Percentiles rank a stretch among this genome's conserved stretches.
These are phyloP conservation scores for Leptoxyphium fumago DNA, from an alignment of 2,329 filamentous ascomycete species.

Conservation along the genomic window DNA sequence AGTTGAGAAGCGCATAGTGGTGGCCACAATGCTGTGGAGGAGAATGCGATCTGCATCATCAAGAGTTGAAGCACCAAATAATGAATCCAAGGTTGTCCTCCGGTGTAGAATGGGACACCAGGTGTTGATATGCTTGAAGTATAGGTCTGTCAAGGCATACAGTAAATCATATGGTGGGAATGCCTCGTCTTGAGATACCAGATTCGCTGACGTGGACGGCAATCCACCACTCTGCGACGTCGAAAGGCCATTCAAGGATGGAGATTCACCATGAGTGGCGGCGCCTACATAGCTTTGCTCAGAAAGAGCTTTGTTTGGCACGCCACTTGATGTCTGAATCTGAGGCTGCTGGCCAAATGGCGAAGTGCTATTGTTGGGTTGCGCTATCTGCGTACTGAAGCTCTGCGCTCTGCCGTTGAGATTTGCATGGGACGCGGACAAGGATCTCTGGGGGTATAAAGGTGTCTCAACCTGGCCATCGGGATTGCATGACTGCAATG, in stretches of 20 bases:
- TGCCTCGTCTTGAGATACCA: constrained; percentile 27
- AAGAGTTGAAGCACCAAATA: constrained; percentile 63
- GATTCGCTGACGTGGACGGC: constrained; percentile 11
- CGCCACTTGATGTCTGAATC: background rate
- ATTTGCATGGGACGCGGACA: background rate
- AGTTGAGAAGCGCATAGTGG: constrained; percentile 69
- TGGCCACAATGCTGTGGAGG: constrained; percentile 78
- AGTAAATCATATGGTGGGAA: constrained; percentile 46
- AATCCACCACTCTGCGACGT: constrained; percentile 2
- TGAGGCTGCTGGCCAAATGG: constrained; percentile 7
- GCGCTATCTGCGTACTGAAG: constrained; percentile 11
- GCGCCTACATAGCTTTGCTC: constrained; percentile 17
- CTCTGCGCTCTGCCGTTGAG: constrained; percentile 7
- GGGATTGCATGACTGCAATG: constrained; percentile 11
- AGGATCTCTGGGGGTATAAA: constrained; percentile 28
- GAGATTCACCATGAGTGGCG: constrained; percentile 39
- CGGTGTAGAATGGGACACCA: constrained; percentile 83
- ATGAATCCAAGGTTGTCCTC: constrained; percentile 61
- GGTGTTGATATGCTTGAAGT: constrained; percentile 50
- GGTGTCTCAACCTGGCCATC: constrained; percentile 30
- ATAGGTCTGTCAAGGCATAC: constrained; percentile 45
- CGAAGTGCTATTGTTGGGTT: constrained; percentile 5
- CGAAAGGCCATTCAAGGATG: constrained; percentile 38
- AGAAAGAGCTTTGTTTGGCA: background rate
- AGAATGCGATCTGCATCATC: constrained; percentile 73